Conservation (phyloP, 225 moss, liverwort and hornwort species). For the Thuidium tamariscinum region DNA sequence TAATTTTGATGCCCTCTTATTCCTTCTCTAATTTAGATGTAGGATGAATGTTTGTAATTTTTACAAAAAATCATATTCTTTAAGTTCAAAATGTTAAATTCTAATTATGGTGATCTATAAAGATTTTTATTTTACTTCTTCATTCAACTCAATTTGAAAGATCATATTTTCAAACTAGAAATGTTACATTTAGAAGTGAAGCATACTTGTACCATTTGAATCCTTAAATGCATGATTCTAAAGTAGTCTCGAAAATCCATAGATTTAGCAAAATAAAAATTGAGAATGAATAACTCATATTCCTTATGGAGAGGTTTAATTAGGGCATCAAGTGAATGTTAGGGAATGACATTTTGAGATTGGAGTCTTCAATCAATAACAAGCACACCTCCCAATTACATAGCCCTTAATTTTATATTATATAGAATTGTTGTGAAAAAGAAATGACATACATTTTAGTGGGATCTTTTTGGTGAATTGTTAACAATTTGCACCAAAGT, state of each 20-base stretch:
- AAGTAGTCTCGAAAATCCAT: neutral
- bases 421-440: neutral
- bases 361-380: neutral
- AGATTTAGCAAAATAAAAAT: neutral
- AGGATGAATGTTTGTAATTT: neutral
- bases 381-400: neutral
- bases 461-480: too few species aligned
- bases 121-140: neutral
- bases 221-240: neutral
- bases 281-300: accelerated
- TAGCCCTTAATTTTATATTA: neutral
- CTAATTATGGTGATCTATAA: neutral
- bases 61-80: neutral
- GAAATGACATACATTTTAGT: neutral
- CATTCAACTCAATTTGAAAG: neutral
- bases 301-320: neutral
- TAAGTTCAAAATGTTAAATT: neutral
- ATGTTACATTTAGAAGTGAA: neutral
- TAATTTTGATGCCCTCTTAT: neutral
- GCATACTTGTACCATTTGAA: neutral
- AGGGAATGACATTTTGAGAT: neutral
- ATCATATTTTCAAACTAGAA: neutral
- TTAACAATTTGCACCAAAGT: too few species aligned
- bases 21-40: neutral
- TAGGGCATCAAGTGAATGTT: neutral